Base-by-base conservation (phyloP, 2,329 filamentous ascomycete species). In the Clarireedia monteithiana region DNA sequence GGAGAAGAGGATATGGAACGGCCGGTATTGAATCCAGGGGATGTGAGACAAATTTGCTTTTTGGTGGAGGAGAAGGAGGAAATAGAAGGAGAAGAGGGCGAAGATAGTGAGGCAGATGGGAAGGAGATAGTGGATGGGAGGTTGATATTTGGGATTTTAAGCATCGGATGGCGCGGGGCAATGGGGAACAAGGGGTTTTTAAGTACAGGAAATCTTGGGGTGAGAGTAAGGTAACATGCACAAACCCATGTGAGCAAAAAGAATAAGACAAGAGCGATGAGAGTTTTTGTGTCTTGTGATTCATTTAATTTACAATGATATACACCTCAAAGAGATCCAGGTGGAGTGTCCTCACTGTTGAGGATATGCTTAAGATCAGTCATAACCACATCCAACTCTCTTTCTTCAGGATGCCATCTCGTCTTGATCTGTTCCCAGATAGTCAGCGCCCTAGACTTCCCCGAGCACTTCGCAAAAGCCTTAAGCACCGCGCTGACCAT, bases 101-200 rank as follows among this genome's bases (percentile, higher is more conserved):
- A 36, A 17, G 23, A 38, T 15, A 15, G 15, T 34, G 9, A 14
- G 10, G 6, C 67, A 3, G 62, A 63, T 23, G 64, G 50, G 23
- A 68, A 60, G 44, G 73, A 74, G 53, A 71, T 70, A 4, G 68
- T 70, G n/a, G 84, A 86, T 58, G 79, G 79, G 50, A 74, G 82
- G 61, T 74, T 88, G 39, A 75, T 85, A 20, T 83, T 97, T 67
- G 92, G 91, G 5, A 84, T 94, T 60, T 72, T 97, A 62, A 86
- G 85, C 45, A 88, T 97, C 58, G 86, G 89, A 54, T 99, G 94
- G 94, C 80, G 89, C 60, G 87, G 88, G 39, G 82, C 88, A 59
- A 91, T 96, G 86, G 94, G 94, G 0, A 94, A 92, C 72, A 81
- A 83, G 64, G 94, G 94, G 0, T 91, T 84, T 64, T 75, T 99